Evolutionary conservation across 768 basidiomycete species (phyloP).

Genomic region (Hygrophoropsis aurantiaca): DNA sequence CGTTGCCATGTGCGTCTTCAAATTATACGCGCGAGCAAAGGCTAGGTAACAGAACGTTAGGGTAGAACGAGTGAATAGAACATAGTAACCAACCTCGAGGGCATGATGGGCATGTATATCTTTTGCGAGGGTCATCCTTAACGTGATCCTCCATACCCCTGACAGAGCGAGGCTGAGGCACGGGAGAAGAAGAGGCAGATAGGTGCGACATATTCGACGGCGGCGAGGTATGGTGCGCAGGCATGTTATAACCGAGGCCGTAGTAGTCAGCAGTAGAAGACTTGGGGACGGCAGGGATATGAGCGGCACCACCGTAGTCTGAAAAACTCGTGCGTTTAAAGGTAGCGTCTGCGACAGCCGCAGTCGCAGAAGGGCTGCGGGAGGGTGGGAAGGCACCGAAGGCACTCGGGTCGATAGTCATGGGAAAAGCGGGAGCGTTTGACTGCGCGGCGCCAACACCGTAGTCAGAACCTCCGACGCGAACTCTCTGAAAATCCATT

Average conservation of each 20-base stretch:
- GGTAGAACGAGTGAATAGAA: background rate
- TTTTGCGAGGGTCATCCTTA: constrained; percentile 70
- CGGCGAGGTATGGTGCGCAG: constrained; percentile 49
- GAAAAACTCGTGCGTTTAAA: constrained; percentile 58
- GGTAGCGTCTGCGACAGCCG: constrained; percentile 22
- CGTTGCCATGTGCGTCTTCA: constrained; percentile 94
- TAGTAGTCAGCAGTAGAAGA: constrained; percentile 51
- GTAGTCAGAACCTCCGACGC: constrained; percentile 59
- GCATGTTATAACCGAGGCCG: constrained; percentile 28
- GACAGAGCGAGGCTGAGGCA: constrained; percentile 37
- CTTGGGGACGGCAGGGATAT: constrained; percentile 47
- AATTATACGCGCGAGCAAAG: constrained; percentile 90
- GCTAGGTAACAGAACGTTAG: constrained; percentile 41
- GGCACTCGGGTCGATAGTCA: constrained; percentile 54
- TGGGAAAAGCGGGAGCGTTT: constrained; percentile 36
- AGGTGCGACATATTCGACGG: constrained; percentile 55
- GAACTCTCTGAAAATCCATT: constrained; percentile 69
- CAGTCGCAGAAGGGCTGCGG: constrained; percentile 45
- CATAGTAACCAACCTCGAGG: constrained; percentile 53
- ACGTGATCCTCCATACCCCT: constrained; percentile 41
- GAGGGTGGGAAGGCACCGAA: constrained; percentile 60
- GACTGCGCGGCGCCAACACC: constrained; percentile 35
- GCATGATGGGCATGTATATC: constrained; percentile 75
- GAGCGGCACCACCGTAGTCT: constrained; percentile 60
- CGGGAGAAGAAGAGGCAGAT: constrained; percentile 42